Evolutionary conservation across 2,329 filamentous ascomycete genomes (phyloP), one percentile per base, ranked within the genome.

Genomic region (Hypoxylon sp.): DNA sequence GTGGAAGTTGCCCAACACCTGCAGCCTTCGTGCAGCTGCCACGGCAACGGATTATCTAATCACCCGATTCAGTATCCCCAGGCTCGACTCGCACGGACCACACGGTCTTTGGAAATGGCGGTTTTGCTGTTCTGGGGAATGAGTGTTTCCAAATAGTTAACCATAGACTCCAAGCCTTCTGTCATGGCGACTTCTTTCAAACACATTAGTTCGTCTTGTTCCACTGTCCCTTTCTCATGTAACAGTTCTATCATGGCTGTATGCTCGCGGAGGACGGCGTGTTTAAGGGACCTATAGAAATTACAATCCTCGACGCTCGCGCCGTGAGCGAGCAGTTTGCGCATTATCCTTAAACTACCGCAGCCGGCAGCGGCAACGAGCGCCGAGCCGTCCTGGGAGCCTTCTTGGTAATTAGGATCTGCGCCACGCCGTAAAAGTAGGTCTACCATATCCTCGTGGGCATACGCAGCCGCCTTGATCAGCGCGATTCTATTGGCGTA

Each of bases 391-490:
- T 31, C 44, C 11, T 37, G 56, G 13, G 33, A 30, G 14, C 27
- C 6, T 1, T 25, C 27, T 17, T 40, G 7, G 22, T 40, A 40
- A 35, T 60, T 60, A 6, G 56, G 56, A 49, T 60, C 44, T 25
- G 44, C 56, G n/a, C 56, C 56, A 17, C 20, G 44, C 33, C 35
- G 17, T 7, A 50, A 44, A 10, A 60, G 20, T n/a, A 50, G 14
- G 40, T 60, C 56, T 25, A 60, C 44, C 1, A 60, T n/a, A 10
- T 60, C 56, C 33, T 60, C 31, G 17, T 60, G 56, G 25, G 6
- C 35, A 31, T 37, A n/a, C 6, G 31, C 17, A 2, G 44, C 42
- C 7, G 56, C 56, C 5, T 22, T 37, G 31, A 48, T 50, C 6
- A 60, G 20, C 31, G 56, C 44, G 6, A 33, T 49, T 10, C 30